Conservation (phyloP, 192 early-diverging fungal genomes). For the Coemansia sp. region DNA sequence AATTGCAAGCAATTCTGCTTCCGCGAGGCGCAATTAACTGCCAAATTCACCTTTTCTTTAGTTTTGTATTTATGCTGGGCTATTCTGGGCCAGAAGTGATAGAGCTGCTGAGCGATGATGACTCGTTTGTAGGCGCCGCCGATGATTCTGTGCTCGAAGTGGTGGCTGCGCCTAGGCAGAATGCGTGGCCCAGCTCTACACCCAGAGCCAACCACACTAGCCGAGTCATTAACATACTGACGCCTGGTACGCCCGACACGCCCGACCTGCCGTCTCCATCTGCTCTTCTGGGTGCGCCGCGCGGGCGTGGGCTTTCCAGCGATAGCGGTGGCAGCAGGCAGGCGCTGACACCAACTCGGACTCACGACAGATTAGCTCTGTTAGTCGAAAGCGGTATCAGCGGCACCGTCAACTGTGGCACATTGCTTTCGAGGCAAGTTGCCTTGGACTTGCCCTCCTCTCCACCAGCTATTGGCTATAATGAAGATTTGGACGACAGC, state of each 20-base stretch:
- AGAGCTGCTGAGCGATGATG: slow-evolving; percentile 18
- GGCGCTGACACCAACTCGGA: not conserved
- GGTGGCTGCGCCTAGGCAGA: not conserved
- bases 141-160: slow-evolving; percentile 2
- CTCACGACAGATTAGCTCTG: not conserved
- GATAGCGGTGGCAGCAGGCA: not conserved
- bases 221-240: not conserved
- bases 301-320: slow-evolving; percentile 3
- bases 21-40: not conserved
- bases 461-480: slow-evolving; percentile 9
- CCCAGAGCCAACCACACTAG: not conserved
- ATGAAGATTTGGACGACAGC: slow-evolving; percentile 9
- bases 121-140: not conserved
- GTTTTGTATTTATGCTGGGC: not conserved
- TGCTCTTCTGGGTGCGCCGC: slow-evolving; percentile 11
- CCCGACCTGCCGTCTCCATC: slow-evolving; percentile 47
- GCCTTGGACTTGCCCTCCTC: slow-evolving; percentile 48
- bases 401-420: not conserved
- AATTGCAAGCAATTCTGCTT: not conserved
- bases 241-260: slow-evolving; percentile 20
- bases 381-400: not conserved
- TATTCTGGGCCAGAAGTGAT: slow-evolving; percentile 13
- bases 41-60: not conserved
- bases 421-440: slow-evolving; percentile 4
- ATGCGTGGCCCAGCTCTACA: slow-evolving; percentile 5